Base-by-base conservation (phyloP, 1,139 yeast species). In the Geotrichum reessii region DNA sequence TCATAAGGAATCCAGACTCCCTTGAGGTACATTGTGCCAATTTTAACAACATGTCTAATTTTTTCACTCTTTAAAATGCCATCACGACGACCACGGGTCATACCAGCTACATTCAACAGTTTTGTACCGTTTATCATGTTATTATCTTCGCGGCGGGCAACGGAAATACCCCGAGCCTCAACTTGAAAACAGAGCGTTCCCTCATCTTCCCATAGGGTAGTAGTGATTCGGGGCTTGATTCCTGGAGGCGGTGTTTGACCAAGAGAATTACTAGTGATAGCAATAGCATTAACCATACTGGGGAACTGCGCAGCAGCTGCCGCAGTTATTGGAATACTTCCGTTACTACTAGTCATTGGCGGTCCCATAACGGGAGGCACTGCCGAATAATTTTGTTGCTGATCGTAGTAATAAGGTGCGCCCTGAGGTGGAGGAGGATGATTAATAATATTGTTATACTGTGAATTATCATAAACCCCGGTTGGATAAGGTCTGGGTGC, bases 1-100 rank as follows among this genome's bases (percentile, higher is more conserved):
- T 91, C 97, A 72, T 90, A 91, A 0, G 98, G 97, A 64, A 92
- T 90, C 98, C 98, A 92, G 51, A 91, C 98, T 57, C 98, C 98
- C 74, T 92, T 92, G 68, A 92, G 79, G 71, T 91, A 96, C 97
- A 92, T 92, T 17, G 96, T 87, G 11, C 98, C 98, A 65, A 91
- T 89, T 74, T 92, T 92, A 59, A 92, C 97, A 55, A 92, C 98
- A 71, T 90, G 95, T 55, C 97, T 79, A 47, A 85, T 83, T 70
- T 89, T 88, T 72, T 92, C 97, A 62, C 88, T 84, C 75, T 92
- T 92, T 63, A 92, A 77, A 63, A 93, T 87, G 12, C 98, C 97
- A 73, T 92, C 99, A 64, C 99, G 81, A 57, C 83, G 72, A 2
- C 85, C 85, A 60, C 85, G 69, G 2, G 84, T 78, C 81, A 81